phyloP scores from a whole-genome alignment of 352 stramenopile species.

The Phytopythium helicoides region DNA sequence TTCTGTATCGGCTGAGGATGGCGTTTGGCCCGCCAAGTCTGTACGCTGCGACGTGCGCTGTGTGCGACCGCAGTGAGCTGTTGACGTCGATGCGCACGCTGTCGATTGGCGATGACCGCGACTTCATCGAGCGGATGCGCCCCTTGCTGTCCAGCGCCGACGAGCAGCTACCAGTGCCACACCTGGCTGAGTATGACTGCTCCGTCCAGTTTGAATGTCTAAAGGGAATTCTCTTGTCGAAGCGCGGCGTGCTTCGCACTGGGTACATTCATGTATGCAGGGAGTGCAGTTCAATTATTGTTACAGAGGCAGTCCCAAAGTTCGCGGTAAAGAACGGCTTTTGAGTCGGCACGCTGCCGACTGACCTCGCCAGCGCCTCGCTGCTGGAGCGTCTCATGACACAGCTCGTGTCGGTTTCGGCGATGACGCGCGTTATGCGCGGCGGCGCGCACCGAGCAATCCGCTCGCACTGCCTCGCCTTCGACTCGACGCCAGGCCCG shows the following conservation, averaged over 20 bases:
- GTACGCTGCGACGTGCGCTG: neutral
- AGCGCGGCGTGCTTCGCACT: neutral
- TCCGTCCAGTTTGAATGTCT: constrained; percentile 1
- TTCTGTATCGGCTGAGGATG: neutral
- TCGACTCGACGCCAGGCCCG: constrained; percentile 14
- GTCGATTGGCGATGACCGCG: neutral
- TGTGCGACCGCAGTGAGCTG: neutral
- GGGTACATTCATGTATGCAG: constrained; percentile 1
- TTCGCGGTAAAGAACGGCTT: constrained; percentile 26
- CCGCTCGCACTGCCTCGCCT: constrained; percentile 16
- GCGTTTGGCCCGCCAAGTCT: neutral
- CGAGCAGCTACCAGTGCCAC: neutral
- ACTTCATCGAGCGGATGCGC: neutral
- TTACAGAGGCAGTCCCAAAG: constrained; percentile 7
- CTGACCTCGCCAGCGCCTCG: neutral
- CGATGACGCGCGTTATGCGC: constrained; percentile 15
- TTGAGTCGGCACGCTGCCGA: constrained; percentile 5
- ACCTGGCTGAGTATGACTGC: constrained; percentile 3
- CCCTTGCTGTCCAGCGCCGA: neutral
- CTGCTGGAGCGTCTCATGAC: constrained; percentile 8
- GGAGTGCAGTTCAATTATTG: constrained; percentile 4
- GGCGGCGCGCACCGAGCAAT: constrained; percentile 11
- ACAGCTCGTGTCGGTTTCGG: constrained; percentile 13
- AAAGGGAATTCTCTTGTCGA: constrained; percentile 7
- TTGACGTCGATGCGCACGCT: neutral